Base-by-base conservation (phyloP, 1,139 yeast species). In the Taphrina confusa region DNA sequence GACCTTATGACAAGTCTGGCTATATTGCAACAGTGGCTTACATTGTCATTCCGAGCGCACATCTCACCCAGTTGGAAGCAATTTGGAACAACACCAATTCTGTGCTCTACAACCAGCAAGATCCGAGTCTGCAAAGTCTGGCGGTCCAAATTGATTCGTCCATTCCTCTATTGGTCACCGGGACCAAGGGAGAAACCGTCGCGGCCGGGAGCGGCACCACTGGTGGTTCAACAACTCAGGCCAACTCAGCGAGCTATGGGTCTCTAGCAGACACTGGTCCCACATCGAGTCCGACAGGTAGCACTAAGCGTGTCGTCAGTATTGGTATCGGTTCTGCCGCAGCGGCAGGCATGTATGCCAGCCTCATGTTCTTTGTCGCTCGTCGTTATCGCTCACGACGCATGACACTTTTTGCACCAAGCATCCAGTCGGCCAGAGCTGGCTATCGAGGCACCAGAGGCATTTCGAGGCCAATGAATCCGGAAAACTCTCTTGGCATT, bases 71-170 rank as follows among this genome's bases (percentile, higher is more conserved):
- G 4, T 28, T 66, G 14, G 20, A 39, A 8, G 59, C 56, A 3
- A 65, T 67, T 55, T 62, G 76, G 50, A 70, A 66, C 57, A 70
- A 69, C 45, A 70, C 70, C 12, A 66, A 69, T 36, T 75, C 72
- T 5, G 61, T 63, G 39, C 66, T 76, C 52, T 76, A 74, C 67
- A 63, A 65, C 59, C 70, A 72, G 64, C 70, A 73, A 44, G 70
- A 69, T 64, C 42, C 68, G 37, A 67, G 73, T 54, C 74, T 74
- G 30, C 63, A 66, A 27, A 62, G 71, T 20, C 66, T 76, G 57
- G 72, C 74, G 75, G 64, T 65, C 46, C 68, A 75, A 61, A 75
- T 76, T 63, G 78, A 76, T 61, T 70, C 74, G 18, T 65, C 71
- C 18, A 71, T 75, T 36, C 52, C 52, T 6, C 42, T 47, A 14